These are phyloP conservation scores for Lignosus rhinocerotis DNA, from an alignment of 1,284 basidiomycete genomes.

Conservation along the genomic window DNA sequence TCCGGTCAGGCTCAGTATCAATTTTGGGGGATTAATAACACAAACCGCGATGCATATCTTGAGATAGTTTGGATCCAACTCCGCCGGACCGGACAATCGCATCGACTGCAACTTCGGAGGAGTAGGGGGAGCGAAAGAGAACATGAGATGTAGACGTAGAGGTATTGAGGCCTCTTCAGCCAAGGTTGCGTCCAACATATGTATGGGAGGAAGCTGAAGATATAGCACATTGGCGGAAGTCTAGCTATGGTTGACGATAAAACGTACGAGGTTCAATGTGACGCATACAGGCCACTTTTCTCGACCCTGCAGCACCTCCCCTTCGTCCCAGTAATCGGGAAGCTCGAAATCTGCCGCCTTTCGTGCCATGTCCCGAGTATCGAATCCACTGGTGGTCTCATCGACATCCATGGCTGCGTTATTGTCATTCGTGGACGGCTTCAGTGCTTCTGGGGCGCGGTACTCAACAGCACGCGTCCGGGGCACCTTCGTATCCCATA, in stretches of 20 bases:
- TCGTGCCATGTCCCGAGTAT: constrained; percentile 47
- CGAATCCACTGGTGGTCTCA: constrained; percentile 50
- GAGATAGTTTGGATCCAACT: constrained; percentile 47
- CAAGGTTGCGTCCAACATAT: constrained; percentile 69
- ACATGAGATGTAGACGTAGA: constrained; percentile 57
- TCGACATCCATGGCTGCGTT: constrained; percentile 49
- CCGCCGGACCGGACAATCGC: constrained; percentile 60
- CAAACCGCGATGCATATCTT: constrained; percentile 54
- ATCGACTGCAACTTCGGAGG: constrained; percentile 54
- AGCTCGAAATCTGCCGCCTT: constrained; percentile 77
- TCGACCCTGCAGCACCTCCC: constrained; percentile 58
- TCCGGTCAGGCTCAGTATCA: background rate
- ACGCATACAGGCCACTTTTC: constrained; percentile 73
- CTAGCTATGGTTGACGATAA: background rate
- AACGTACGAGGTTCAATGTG: constrained; percentile 68
- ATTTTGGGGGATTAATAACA: background rate
- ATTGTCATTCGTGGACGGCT: constrained; percentile 15
- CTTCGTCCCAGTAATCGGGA: constrained; percentile 83
- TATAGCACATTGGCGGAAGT: background rate
- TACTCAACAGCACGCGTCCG: constrained; percentile 68
- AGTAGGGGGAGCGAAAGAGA: constrained; percentile 50
- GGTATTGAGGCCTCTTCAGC: constrained; percentile 64
- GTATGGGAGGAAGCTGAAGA: constrained; percentile 48
- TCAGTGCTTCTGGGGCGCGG: constrained; percentile 29
- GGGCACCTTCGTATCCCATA: constrained; percentile 81